Base-by-base conservation (phyloP, 2,329 filamentous ascomycete genomes). In the Stachybotrys echinatus region DNA sequence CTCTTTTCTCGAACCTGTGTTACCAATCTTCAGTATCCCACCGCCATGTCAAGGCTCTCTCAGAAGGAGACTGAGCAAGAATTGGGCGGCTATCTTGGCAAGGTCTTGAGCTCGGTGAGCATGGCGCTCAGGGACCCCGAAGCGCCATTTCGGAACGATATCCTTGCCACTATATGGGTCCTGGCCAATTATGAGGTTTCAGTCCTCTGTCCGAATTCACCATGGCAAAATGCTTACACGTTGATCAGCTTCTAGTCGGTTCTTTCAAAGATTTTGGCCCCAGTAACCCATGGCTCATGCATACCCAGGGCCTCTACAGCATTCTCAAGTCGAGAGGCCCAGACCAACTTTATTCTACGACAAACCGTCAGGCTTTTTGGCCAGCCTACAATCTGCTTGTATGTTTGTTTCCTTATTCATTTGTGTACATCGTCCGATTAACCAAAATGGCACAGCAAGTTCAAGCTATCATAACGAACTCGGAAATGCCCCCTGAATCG, bases 111-210 rank as follows among this genome's bases (percentile, higher is more conserved):
- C n/a, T 59, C 66, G 3, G 63, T 77, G 18, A 61, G 68, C 38
- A 58, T 65, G 6, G 73, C 73, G 6, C 55, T 72, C 17, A 61
- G 54, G 6, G 56, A 62, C 10, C 56, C 60, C 5, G 52, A 55
- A 6, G 63, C 65, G 6, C 54, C 62, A 5, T 27, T 61, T 39
- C 52, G 70, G 49, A 60, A 69, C 20, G 65, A 72, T 48, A 61
- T 70, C 19, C 63, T 72, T 17, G 65, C 65, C 17, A 68, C 70
- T 3, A 65, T 72, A 3, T 72, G 70, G 70, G 61, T 72, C 31
- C 55, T 72, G 19, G 54, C 66, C 39, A 70, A 69, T 51, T 71
- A 72, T 44, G 70, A 72, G 61, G 69, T 68, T 52, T 43, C 53
- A 22, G 23, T 7, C 6, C 20, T 12, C 3, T 10, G 22, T 39